Base-by-base conservation (phyloP, 2,329 filamentous ascomycete species). In the Penicillium glabrum region DNA sequence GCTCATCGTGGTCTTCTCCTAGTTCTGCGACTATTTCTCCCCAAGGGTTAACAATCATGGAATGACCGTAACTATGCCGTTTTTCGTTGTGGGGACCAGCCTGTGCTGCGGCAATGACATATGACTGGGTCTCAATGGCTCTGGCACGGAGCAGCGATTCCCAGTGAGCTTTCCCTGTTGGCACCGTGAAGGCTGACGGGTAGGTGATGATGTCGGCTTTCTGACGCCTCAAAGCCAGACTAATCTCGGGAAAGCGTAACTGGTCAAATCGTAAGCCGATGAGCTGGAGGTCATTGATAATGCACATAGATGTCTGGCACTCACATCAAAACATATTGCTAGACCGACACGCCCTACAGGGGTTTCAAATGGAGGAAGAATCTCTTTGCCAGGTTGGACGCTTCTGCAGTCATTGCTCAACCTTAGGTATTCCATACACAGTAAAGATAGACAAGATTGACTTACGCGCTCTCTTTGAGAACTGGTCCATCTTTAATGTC, bases 101-200 rank as follows among this genome's bases (percentile, higher is more conserved):
- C 74, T 97, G 93, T 39, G 92, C 93, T 1, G 93, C 88, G 10
- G 93, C 93, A 59, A 97, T 79, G 2, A 97, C 87, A 79, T 90
- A 98, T 54, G 86, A 86, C 76, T 97, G 90, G 19, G 89, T 91
- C 79, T 97, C 93, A 58, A 97, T 91, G 10, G 93, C 93, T 46
- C 93, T 81, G 3, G 91, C 87, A 27, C 90, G 81, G 14, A 97
- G 79, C 6, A 98, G 77, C 2, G 85, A 80, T 68, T 91, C 86
- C 93, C 93, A 98, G 75, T 97, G 93, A 1, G 90, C 90, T 55
- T 80, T 82, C 0, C 93, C 93, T 0, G 93, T 97, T 1, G 89
- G 86, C 0, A 96, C 83, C 0, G 93, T 96, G 70, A 97, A 98
- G 4, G 93, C 93, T 6, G 90, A 93, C 0, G 93, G 93, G 69